phyloP scores from a whole-genome alignment of 495 filamentous ascomycete species.

The Aspergillus incahuasiensis region DNA sequence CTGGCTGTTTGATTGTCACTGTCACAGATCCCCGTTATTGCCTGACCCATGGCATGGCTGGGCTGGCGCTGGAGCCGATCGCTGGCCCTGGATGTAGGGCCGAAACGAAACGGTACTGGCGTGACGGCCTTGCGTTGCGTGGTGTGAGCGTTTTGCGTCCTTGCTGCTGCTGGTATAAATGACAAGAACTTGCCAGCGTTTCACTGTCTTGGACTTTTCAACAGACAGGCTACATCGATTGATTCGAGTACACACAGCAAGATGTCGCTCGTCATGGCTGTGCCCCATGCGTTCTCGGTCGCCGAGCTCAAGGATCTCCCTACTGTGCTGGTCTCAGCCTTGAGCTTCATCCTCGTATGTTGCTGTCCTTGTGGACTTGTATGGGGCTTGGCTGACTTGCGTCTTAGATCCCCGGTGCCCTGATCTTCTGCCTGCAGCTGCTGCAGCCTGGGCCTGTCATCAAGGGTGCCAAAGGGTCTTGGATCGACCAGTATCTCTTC shows the following conservation, averaged over 20 bases:
- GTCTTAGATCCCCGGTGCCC: conserved; percentile 15
- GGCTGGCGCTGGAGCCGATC: background rate
- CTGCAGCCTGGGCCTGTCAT: conserved; percentile 18
- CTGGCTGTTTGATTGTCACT: background rate
- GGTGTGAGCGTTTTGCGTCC: no score
- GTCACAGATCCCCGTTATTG: background rate
- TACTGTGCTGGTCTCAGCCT: conserved; percentile 9
- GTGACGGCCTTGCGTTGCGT: background rate
- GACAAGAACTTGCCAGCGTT: background rate
- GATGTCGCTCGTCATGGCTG: conserved; percentile 15
- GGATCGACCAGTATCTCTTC: conserved; percentile 12
- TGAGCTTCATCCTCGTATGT: conserved; percentile 17
- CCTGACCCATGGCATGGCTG: background rate
- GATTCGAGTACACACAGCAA: background rate
- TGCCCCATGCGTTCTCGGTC: conserved; percentile 14
- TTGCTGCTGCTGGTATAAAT: background rate
- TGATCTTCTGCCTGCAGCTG: conserved; percentile 15
- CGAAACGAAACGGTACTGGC: background rate
- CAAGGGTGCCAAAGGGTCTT: conserved; percentile 16
- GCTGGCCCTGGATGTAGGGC: background rate
- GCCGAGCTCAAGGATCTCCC: conserved; percentile 1
- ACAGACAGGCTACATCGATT: no score
- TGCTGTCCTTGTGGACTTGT: no score
- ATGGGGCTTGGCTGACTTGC: background rate
- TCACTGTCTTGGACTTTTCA: no score